phyloP scores from a whole-genome alignment of 1,284 basidiomycete genomes.

The Dichomitus squalens region DNA sequence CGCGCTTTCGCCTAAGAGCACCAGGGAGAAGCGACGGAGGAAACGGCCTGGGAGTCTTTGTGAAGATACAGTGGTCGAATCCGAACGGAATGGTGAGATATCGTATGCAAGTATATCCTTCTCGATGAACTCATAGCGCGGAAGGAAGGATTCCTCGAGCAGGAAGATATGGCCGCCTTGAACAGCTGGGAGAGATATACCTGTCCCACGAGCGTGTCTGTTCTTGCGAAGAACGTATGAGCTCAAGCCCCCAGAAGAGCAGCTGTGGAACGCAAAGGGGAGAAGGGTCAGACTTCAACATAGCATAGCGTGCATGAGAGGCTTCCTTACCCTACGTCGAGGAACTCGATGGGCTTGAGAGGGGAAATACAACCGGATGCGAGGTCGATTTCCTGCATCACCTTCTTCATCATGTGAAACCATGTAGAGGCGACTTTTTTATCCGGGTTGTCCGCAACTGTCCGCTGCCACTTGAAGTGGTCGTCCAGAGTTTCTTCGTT shows the following conservation, averaged over 20 bases:
- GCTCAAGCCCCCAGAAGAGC: slow-evolving; percentile 38
- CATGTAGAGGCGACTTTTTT: slow-evolving; percentile 2
- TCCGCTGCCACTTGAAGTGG: slow-evolving; percentile 2
- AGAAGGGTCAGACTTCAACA: neutral
- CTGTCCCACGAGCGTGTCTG: slow-evolving; percentile 30
- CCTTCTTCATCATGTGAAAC: slow-evolving; percentile 19
- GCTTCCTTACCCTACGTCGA: slow-evolving; percentile 25
- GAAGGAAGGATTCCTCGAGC: slow-evolving; percentile 24
- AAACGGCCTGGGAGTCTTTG: slow-evolving; percentile 6
- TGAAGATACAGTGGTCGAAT: slow-evolving; percentile 3
- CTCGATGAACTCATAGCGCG: slow-evolving; percentile 28
- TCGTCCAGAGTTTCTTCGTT: neutral
- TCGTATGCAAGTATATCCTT: slow-evolving; percentile 32
- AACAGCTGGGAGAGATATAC: slow-evolving; percentile 30
- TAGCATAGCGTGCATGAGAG: neutral
- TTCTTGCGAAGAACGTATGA: slow-evolving; percentile 35
- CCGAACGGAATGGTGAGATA: slow-evolving; percentile 17
- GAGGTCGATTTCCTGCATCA: slow-evolving; percentile 23
- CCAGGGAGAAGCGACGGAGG: slow-evolving; percentile 30
- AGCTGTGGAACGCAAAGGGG: slow-evolving; percentile 24
- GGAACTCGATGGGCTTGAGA: slow-evolving; percentile 11
- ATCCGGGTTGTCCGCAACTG: neutral
- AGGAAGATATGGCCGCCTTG: slow-evolving; percentile 31
- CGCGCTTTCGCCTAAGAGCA: slow-evolving; percentile 38
- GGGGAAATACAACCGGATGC: slow-evolving; percentile 7